Percentiles rank a stretch among this genome's conserved stretches.
phyloP scores from a whole-genome alignment of 768 basidiomycete species.

The Suillus fuscotomentosus region DNA sequence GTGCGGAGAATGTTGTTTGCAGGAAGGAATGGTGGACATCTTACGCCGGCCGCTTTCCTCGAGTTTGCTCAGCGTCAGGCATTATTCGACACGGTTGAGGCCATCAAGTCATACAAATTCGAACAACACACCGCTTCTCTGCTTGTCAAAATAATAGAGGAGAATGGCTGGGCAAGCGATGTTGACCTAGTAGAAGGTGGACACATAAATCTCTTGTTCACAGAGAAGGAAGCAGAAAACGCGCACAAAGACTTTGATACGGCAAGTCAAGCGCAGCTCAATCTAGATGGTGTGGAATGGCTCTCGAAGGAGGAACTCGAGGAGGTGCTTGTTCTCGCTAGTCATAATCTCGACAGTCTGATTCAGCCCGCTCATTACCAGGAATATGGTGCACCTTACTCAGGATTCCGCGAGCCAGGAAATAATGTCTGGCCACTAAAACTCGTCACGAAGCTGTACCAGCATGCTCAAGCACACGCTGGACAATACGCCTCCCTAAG shows the following conservation, averaged over 20 bases:
- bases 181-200: constrained; percentile 66
- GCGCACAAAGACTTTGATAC: constrained; percentile 48
- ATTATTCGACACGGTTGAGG: constrained; percentile 52
- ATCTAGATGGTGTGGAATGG: constrained; percentile 45
- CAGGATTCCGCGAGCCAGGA: constrained; percentile 50
- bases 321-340: constrained; percentile 35
- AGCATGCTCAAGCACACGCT: constrained; percentile 34
- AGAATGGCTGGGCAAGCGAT: constrained; percentile 39
- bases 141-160: constrained; percentile 49
- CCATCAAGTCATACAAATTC: constrained; percentile 49
- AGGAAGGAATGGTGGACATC: constrained; percentile 82
- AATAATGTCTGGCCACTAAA: constrained; percentile 82
- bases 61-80: constrained; percentile 40
- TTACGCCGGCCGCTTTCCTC: constrained; percentile 50
- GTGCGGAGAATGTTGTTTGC: not conserved
- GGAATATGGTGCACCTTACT: constrained; percentile 40
- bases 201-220: constrained; percentile 49
- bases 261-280: constrained; percentile 51
- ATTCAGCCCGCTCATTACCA: constrained; percentile 4
- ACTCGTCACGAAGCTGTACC: constrained; percentile 67
- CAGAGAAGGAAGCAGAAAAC: constrained; percentile 39
- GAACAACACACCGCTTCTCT: constrained; percentile 54
- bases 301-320: constrained; percentile 46
- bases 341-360: not conserved
- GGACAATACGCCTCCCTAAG: constrained; percentile 38